These are phyloP conservation scores for Gomphus sp. DNA, from an alignment of 1,284 basidiomycete species.

Conservation along the genomic window DNA sequence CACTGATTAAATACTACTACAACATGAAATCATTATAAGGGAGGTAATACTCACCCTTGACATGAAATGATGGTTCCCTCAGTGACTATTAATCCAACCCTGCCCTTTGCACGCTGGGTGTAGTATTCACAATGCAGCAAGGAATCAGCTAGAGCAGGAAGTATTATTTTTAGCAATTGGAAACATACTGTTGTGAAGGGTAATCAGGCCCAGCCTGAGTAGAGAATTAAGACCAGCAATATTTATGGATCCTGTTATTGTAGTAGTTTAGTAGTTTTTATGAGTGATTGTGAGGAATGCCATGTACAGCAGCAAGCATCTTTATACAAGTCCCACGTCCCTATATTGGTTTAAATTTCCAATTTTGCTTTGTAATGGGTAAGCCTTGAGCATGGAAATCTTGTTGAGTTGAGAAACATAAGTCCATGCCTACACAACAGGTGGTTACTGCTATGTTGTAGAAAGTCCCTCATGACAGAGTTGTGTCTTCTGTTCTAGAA, in stretches of 20 bases:
- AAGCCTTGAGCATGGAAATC: neutral
- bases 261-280: neutral
- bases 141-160: neutral
- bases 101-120: slow-evolving; percentile 12
- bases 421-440: neutral
- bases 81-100: slow-evolving; percentile 14
- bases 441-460: too few relatives aligned
- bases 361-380: neutral
- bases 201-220: neutral
- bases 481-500: too few relatives aligned
- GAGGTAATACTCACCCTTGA: too few relatives aligned
- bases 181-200: neutral
- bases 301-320: neutral
- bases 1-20: too few relatives aligned
- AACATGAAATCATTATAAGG: too few relatives aligned
- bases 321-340: neutral
- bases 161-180: neutral
- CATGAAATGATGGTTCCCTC: slow-evolving; percentile 13
- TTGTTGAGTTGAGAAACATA: too few relatives aligned
- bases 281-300: neutral
- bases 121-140: slow-evolving; percentile 12
- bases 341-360: neutral
- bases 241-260: neutral
- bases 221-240: neutral
- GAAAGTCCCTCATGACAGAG: too few relatives aligned